phyloP scores from a whole-genome alignment of 768 basidiomycete species.

The Tylopilus plumbeoviolaceoides region DNA sequence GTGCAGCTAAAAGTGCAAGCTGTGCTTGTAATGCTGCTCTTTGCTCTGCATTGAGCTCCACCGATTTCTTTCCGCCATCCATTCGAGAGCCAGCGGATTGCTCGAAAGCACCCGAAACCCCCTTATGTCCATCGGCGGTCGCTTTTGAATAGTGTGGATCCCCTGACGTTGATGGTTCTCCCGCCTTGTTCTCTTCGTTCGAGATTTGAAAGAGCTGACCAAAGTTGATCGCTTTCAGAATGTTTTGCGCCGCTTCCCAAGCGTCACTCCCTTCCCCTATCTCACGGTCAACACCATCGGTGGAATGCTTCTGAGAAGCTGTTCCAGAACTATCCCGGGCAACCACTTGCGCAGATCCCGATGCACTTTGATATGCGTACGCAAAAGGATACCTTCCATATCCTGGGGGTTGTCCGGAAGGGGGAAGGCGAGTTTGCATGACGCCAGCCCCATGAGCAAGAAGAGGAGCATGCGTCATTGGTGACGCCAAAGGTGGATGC shows the following conservation, averaged over 20 bases:
- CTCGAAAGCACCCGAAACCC: conserved; percentile 1
- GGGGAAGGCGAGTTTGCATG: conserved; percentile 35
- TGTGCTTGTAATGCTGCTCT: conserved; percentile 72
- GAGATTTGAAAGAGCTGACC: conserved; percentile 45
- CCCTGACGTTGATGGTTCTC: conserved; percentile 8
- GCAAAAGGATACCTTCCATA: conserved; percentile 40
- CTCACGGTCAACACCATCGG: conserved; percentile 25
- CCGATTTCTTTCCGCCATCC: conserved; percentile 8
- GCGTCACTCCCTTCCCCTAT: conserved; percentile 51
- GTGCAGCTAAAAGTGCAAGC: conserved; percentile 67
- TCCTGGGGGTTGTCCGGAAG: conserved; percentile 29
- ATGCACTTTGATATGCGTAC: conserved; percentile 30
- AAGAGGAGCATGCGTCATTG: conserved; percentile 59
- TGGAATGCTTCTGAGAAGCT: conserved; percentile 13
- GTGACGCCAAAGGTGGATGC: conserved; percentile 37
- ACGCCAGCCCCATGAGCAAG: conserved; percentile 28
- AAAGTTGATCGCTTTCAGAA: conserved; percentile 75
- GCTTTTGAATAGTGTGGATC: conserved; percentile 1
- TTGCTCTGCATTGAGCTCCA: conserved; percentile 37
- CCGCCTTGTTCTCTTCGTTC: conserved; percentile 21
- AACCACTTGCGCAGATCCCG: conserved; percentile 1
- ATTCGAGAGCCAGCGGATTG: conserved; percentile 3
- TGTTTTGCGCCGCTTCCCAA: conserved; percentile 76
- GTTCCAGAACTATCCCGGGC: conserved; percentile 1
- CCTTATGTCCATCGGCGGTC: neutral